Base-by-base conservation (phyloP, 768 basidiomycete genomes). In the Dendrothele bispora region DNA sequence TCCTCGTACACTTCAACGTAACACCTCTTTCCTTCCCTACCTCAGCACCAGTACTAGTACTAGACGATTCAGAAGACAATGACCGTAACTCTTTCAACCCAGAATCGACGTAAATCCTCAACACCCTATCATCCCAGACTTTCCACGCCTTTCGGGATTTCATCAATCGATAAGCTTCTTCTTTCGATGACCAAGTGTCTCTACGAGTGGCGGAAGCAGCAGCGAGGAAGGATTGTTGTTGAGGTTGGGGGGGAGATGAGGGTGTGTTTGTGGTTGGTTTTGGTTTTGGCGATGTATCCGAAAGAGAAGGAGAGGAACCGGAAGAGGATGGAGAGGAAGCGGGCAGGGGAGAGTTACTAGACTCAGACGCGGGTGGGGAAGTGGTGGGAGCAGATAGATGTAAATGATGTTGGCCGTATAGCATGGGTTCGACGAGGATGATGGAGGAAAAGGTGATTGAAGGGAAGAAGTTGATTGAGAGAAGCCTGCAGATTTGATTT, bases 181-280 rank as follows among this genome's bases (percentile, higher is more conserved):
- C 74, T 11, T 55, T 65, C n/a, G 71, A 75, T 0, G 74, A 57
- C 82, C 80, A 83, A 7, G 71, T 66, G 55, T 82, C 79, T 3
- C 76, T 62, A 12, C 79, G 68, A 29, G 63, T 70, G 28, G 50
- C 43, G 1, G 74, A 66, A 5, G 68, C 72, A 5, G 38, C 47
- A 3, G 48, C 52, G 6, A 74, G 63, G 49, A 62, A 57, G 14
- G 34, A 8, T 5, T 35, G 56, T 21, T 12, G 46, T n/a, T n/a
- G n/a, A n/a, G n/a, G n/a, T n/a, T n/a, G n/a, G 37, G 36, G 10
- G 5, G 36, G 11, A 28, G 20, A 3, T 39, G 42, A 30, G 1
- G 42, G 35, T 36, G 46, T 50, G 35, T 43, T 40, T 61, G 69
- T 59, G 2, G 70, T n/a, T n/a, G n/a, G n/a, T n/a, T n/a, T n/a